Conservation (phyloP, 441 rosid species). For the Adansonia rubrostipa region DNA sequence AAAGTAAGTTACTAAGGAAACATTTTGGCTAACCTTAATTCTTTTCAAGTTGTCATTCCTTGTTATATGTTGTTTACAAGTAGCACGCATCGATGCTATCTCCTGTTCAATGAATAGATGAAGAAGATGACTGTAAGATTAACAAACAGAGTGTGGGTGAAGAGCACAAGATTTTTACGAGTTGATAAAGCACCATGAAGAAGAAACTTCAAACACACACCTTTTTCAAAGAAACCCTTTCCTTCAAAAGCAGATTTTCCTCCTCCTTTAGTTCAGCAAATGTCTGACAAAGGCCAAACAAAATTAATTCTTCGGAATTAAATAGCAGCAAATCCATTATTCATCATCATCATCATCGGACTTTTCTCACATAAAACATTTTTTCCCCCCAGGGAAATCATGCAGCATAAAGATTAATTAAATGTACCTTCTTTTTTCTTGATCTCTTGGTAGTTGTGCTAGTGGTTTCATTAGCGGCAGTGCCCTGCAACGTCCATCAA, state of each 20-base stretch:
- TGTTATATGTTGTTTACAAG: slow-evolving; percentile 47
- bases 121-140: background rate
- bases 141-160: background rate
- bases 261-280: slow-evolving; percentile 75
- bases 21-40: slow-evolving; percentile 54
- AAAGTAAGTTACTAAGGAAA: background rate
- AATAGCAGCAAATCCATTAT: background rate
- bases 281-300: slow-evolving; percentile 48
- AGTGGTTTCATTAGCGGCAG: slow-evolving; percentile 43
- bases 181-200: background rate
- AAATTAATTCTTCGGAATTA: background rate
- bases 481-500: slow-evolving; percentile 41
- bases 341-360: background rate
- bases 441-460: slow-evolving; percentile 48
- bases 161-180: background rate
- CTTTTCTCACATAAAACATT: background rate
- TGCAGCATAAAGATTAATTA: background rate
- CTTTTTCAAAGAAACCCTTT: slow-evolving; percentile 57
- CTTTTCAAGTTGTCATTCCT: slow-evolving; percentile 61
- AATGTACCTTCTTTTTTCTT: slow-evolving; percentile 64
- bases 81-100: slow-evolving; percentile 45
- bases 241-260: slow-evolving; percentile 59
- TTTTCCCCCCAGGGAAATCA: background rate
- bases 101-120: slow-evolving; percentile 48
- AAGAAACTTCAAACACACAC: slow-evolving; percentile 29